Evolutionary conservation across 805 yeast species (phyloP).

Genomic region (Phaffomyces thermotolerans): DNA sequence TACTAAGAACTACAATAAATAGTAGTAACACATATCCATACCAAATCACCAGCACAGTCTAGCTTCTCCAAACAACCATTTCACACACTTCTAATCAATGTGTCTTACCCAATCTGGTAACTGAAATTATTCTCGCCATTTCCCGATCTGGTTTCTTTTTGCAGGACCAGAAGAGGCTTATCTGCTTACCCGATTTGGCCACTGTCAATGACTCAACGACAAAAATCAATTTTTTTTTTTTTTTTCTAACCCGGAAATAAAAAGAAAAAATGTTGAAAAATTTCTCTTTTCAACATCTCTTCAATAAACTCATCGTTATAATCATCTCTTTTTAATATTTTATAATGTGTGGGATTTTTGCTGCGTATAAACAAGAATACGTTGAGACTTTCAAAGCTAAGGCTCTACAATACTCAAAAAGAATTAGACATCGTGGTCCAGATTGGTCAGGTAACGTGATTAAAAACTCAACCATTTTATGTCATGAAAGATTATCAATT

Average conservation of each 20-base stretch:
- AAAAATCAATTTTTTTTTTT: no score
- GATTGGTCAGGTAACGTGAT: conserved; percentile 94
- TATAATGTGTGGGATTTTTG: conserved; percentile 95
- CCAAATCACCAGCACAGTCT: no score
- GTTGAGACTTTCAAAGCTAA: conserved; percentile 74
- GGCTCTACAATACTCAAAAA: conserved; percentile 85
- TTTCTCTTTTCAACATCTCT: background rate
- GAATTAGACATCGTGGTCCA: conserved; percentile 98
- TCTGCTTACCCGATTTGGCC: background rate
- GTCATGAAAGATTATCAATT: conserved; percentile 95
- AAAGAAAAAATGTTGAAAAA: background rate
- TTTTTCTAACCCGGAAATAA: no score
- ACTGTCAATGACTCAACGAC: background rate
- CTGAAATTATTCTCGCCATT: no score
- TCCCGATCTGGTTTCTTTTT: no score
- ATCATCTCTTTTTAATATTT: conserved; percentile 29
- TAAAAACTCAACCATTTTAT: conserved; percentile 73
- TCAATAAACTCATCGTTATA: background rate
- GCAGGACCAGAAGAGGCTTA: background rate
- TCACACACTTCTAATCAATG: no score
- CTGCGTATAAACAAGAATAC: conserved; percentile 78
- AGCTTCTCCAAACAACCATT: no score
- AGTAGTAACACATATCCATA: no score
- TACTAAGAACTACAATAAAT: no score
- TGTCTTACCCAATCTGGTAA: no score